Conservation (phyloP, 148 eudicot genomes). For the Persicaria maculosa region DNA sequence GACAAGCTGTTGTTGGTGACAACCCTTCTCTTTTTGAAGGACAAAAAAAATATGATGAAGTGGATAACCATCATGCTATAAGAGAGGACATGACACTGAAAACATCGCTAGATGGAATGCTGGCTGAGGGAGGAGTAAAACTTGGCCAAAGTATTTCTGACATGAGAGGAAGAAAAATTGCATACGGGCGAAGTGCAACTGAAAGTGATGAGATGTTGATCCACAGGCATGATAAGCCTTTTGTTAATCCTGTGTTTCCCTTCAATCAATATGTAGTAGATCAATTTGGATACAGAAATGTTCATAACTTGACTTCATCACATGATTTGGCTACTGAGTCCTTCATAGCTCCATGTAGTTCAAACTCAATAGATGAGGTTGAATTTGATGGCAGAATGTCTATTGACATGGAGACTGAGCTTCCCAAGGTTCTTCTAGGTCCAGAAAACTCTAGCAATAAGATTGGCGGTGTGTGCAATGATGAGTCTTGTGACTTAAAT, state of each 20-base stretch:
- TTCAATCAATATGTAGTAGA: constrained; percentile 42
- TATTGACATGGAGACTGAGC: constrained; percentile 53
- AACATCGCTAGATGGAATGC: too few relatives aligned
- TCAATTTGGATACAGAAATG: constrained; percentile 27
- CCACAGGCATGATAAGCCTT: constrained; percentile 31
- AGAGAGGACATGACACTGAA: constrained; percentile 12
- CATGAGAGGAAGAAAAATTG: constrained; percentile 34
- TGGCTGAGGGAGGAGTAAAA: too few relatives aligned
- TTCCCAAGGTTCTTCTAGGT: constrained; percentile 29
- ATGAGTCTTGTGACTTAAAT: constrained; percentile 72
- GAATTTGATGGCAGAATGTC: constrained; percentile 37
- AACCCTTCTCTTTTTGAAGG: constrained; percentile 46
- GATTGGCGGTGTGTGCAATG: constrained; percentile 22
- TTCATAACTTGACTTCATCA: constrained; percentile 22
- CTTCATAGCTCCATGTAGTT: constrained; percentile 54
- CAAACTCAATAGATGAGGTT: constrained; percentile 49
- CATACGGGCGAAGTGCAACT: constrained; percentile 23
- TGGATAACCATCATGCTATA: constrained; percentile 26
- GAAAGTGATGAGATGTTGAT: constrained; percentile 40
- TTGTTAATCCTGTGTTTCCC: constrained; percentile 29
- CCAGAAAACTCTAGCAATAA: constrained; percentile 28
- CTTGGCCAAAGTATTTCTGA: constrained; percentile 7
- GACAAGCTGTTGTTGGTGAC: constrained; percentile 24
- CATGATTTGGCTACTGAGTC: constrained; percentile 53
- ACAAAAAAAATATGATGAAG: constrained; percentile 19